Conservation (phyloP, 2,329 filamentous ascomycete genomes). For the Calonectria honghensis region DNA sequence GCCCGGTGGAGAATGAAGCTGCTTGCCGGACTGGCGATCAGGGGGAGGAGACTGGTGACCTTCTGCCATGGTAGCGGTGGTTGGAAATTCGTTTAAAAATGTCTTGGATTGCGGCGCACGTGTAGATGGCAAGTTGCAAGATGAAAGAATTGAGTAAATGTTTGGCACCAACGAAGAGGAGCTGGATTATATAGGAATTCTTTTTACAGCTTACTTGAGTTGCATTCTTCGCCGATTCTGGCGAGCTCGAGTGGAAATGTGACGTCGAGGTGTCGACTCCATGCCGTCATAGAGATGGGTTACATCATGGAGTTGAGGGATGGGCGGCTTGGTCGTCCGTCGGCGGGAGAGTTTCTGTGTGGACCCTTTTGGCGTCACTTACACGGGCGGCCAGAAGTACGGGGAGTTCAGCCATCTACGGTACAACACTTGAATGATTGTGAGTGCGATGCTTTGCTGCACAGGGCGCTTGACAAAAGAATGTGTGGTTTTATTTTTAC, state of each 20-base stretch:
- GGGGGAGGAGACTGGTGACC: constrained; percentile 88
- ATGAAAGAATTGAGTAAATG: neutral
- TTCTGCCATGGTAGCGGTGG: constrained; percentile 76
- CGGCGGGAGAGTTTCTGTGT: neutral
- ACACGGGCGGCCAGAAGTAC: neutral
- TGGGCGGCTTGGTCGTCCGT: neutral
- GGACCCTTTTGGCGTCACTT: constrained; percentile 11
- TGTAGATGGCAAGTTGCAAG: constrained; percentile 1
- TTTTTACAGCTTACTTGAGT: neutral
- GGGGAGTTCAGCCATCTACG: neutral
- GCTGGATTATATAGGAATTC: constrained; percentile 29
- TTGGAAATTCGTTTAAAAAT: neutral
- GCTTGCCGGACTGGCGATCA: constrained; percentile 78
- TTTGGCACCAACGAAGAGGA: too few relatives aligned
- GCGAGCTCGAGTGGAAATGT: constrained; percentile 27
- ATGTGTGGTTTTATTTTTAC: too few relatives aligned
- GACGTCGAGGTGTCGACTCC: constrained; percentile 50
- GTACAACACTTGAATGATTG: too few relatives aligned
- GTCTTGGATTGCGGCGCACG: neutral
- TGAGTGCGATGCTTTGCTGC: too few relatives aligned
- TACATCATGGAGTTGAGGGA: constrained; percentile 54
- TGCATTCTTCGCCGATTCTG: constrained; percentile 21
- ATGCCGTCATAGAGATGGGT: constrained; percentile 55
- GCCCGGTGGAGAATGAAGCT: constrained; percentile 76
- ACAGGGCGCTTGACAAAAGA: too few relatives aligned